A percentile compares a stretch with the other conserved stretches of the same genome.
These are phyloP conservation scores for Colletotrichum spaethianum DNA, from an alignment of 2,329 filamentous ascomycete genomes.

Conservation along the genomic window DNA sequence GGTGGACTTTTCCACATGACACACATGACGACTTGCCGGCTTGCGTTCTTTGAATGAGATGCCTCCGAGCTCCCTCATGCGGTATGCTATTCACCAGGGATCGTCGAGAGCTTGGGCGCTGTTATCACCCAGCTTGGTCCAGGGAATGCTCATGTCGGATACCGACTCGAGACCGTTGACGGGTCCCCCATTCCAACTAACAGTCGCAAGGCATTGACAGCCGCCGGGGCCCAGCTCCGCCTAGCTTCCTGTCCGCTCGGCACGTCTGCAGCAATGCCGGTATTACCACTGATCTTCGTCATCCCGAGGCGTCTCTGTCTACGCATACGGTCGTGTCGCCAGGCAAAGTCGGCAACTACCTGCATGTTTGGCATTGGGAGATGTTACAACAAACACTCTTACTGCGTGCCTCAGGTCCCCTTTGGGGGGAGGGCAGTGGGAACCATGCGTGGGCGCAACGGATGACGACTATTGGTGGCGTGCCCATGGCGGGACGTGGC, in stretches of 20 bases:
- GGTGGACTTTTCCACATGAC: background rate
- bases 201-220: slow-evolving; percentile 13
- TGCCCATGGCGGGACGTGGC: slow-evolving; percentile 17
- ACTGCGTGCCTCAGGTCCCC: background rate
- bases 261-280: background rate
- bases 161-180: background rate
- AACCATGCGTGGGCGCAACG: slow-evolving; percentile 7
- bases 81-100: background rate
- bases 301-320: background rate
- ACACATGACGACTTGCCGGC: background rate
- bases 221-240: background rate
- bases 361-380: background rate
- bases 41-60: background rate
- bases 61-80: slow-evolving; percentile 21
- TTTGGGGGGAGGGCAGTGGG: background rate
- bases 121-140: background rate
- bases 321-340: background rate
- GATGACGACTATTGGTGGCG: slow-evolving; percentile 32
- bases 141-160: background rate
- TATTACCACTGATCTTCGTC: background rate
- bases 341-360: background rate
- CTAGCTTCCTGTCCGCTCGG: background rate
- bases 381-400: background rate
- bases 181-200: background rate
- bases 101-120: background rate